Evolutionary conservation across 768 basidiomycete species (phyloP).

Genomic region (Tylopilus vinaceipallidus): DNA sequence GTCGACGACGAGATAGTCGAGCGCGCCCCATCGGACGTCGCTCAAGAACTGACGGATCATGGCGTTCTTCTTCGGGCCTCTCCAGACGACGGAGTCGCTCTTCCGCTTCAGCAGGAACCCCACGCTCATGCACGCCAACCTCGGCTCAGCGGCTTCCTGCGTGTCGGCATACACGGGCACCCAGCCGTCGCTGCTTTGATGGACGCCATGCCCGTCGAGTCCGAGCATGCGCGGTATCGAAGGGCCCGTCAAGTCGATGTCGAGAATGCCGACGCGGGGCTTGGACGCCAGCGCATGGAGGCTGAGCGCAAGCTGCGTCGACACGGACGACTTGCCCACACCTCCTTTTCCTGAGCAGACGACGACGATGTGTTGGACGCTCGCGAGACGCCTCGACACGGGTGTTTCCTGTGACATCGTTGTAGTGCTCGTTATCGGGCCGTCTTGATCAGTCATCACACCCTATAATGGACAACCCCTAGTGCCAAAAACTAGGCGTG

Average conservation of each 20-base stretch:
- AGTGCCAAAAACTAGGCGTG: too few relatives aligned
- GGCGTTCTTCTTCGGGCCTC: conserved; percentile 97
- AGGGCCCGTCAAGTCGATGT: conserved; percentile 92
- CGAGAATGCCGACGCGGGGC: conserved; percentile 82
- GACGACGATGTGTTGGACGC: conserved; percentile 83
- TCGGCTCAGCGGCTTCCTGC: conserved; percentile 47
- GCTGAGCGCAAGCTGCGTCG: conserved; percentile 87
- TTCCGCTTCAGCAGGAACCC: conserved; percentile 90
- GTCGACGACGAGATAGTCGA: conserved; percentile 91
- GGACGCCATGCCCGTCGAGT: conserved; percentile 80
- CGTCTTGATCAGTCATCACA: too few relatives aligned
- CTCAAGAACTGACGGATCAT: conserved; percentile 96
- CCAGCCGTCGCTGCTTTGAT: conserved; percentile 96
- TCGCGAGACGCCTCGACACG: conserved; percentile 65
- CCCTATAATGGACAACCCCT: too few relatives aligned
- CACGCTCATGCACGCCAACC: conserved; percentile 94
- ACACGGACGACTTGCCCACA: conserved; percentile 97
- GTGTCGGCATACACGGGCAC: conserved; percentile 94
- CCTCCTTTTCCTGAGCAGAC: conserved; percentile 97
- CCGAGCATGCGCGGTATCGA: conserved; percentile 96
- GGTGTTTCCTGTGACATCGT: conserved; percentile 47
- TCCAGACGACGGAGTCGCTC: conserved; percentile 94
- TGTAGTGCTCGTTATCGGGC: background rate
- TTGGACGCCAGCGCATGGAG: conserved; percentile 68
- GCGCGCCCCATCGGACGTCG: conserved; percentile 92